A percentile compares a stretch with the other conserved stretches of the same genome.
These are phyloP conservation scores for Lanmaoa rubissima DNA, from an alignment of 768 basidiomycete genomes.

Conservation along the genomic window DNA sequence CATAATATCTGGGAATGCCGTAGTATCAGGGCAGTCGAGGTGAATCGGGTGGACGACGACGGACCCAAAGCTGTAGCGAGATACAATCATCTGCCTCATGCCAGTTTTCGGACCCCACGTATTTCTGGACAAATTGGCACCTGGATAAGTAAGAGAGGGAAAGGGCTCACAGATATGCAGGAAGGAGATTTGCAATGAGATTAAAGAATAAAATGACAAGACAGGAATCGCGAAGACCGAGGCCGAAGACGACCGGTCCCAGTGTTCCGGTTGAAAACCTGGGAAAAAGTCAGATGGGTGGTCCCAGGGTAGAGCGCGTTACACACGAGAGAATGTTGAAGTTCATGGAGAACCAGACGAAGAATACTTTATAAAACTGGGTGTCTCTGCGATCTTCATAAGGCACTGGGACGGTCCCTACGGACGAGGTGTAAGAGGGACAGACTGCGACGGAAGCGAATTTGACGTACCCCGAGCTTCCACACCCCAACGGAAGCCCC, in stretches of 20 bases:
- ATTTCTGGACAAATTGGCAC: constrained; percentile 33
- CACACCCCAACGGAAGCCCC: constrained; percentile 32
- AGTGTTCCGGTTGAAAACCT: constrained; percentile 70
- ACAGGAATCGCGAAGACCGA: constrained; percentile 61
- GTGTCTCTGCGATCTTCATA: constrained; percentile 50
- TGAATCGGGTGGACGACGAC: constrained; percentile 34
- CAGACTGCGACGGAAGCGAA: accelerated
- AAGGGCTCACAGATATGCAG: constrained; percentile 55
- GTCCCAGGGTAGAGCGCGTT: background rate
- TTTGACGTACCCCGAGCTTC: constrained; percentile 28
- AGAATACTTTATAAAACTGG: constrained; percentile 64
- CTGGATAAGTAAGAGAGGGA: background rate
- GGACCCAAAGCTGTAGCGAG: constrained; percentile 58
- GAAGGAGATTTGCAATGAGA: constrained; percentile 53
- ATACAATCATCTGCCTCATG: constrained; percentile 77
- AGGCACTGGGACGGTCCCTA: constrained; percentile 54
- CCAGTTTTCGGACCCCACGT: constrained; percentile 80
- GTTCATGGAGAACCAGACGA: constrained; percentile 71
- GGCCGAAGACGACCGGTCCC: constrained; percentile 59
- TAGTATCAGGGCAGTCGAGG: constrained; percentile 10
- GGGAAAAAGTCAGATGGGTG: background rate
- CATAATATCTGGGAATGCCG: constrained; percentile 45
- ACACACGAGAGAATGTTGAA: constrained; percentile 59
- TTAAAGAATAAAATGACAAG: constrained; percentile 70
- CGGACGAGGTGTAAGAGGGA: background rate